A percentile compares a stretch with the other conserved stretches of the same genome.
Evolutionary conservation across 2,329 filamentous ascomycete species (phyloP).

Genomic region (Pestalotiopsis sp.): DNA sequence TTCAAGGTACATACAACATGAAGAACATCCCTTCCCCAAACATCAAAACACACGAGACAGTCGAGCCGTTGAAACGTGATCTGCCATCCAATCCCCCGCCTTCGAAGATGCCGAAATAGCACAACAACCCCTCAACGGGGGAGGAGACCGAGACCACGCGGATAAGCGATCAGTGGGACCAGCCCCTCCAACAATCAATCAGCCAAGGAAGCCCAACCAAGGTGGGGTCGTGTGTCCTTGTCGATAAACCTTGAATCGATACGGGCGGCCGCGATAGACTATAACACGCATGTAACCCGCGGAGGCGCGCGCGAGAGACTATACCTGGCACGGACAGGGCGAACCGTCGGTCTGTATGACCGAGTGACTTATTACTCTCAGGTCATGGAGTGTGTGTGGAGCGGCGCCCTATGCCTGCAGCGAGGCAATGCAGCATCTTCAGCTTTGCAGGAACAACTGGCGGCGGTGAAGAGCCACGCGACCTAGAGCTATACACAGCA

Average conservation of each 20-base stretch:
- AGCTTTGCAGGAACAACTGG: slow-evolving; percentile 8
- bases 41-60: background rate
- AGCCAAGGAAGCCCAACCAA: no score
- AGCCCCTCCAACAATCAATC: background rate
- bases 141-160: background rate
- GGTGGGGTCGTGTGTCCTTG: no score
- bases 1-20: no score
- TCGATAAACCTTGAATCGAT: no score
- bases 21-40: no score
- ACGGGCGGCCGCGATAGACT: no score
- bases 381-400: background rate
- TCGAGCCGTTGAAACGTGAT: background rate
- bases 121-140: no score
- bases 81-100: background rate
- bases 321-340: no score
- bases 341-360: no score
- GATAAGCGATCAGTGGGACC: background rate
- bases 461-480: slow-evolving; percentile 2
- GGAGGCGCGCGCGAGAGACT: no score
- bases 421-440: background rate
- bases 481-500: background rate
- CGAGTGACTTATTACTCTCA: no score
- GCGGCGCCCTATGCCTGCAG: background rate
- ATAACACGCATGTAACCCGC: no score
- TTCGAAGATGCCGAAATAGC: background rate